These are phyloP conservation scores for Sparassis latifolia DNA, from an alignment of 1,284 basidiomycete species.

Conservation along the genomic window DNA sequence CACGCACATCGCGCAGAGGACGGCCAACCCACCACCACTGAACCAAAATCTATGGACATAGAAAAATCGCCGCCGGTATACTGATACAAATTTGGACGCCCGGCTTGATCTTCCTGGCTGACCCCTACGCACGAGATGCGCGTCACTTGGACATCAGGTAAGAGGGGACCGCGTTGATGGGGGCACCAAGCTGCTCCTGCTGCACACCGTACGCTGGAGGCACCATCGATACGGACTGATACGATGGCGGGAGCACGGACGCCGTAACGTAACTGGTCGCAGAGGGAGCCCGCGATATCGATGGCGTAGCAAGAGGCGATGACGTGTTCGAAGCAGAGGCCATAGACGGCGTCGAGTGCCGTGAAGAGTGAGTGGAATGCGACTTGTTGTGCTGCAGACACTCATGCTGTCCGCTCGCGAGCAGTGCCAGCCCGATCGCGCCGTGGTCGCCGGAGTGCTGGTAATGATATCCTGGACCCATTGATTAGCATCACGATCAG, in stretches of 20 bases:
- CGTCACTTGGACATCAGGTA: slow-evolving; percentile 14
- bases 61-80: too few species aligned
- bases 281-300: slow-evolving; percentile 13
- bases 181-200: slow-evolving; percentile 5
- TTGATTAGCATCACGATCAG: not conserved
- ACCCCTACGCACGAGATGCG: not conserved
- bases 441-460: slow-evolving; percentile 96
- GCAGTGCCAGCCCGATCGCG: slow-evolving; percentile 74
- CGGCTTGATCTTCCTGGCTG: too few species aligned
- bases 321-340: slow-evolving; percentile 16
- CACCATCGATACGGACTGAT: slow-evolving; percentile 40
- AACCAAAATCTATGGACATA: too few species aligned
- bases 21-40: too few species aligned
- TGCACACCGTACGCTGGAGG: slow-evolving; percentile 32
- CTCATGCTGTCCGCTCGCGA: slow-evolving; percentile 82
- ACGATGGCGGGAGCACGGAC: slow-evolving; percentile 26
- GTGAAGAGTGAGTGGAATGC: slow-evolving; percentile 8
- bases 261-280: slow-evolving; percentile 4
- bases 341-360: slow-evolving; percentile 21
- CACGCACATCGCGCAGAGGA: too few species aligned
- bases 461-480: slow-evolving; percentile 78
- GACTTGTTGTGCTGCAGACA: slow-evolving; percentile 30
- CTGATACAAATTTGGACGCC: too few species aligned
- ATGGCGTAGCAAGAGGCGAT: slow-evolving; percentile 18
- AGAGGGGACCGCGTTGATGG: slow-evolving; percentile 5